These are phyloP conservation scores for Ehretia macrophylla DNA, from an alignment of 257 asterid genomes.

Conservation along the genomic window DNA sequence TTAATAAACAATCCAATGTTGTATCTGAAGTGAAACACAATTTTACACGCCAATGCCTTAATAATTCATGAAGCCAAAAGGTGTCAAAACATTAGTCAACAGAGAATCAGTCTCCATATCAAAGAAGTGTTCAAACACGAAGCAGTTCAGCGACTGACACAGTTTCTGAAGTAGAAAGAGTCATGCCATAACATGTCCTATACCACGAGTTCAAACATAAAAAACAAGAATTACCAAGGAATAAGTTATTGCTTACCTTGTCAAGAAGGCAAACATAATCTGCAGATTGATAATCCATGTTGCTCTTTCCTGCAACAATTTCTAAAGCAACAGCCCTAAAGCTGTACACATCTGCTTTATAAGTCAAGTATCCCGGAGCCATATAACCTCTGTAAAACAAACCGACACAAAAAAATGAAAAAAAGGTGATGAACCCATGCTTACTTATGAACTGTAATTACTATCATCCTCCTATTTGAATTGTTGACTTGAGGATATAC, in stretches of 20 bases:
- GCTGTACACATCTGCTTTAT: constrained; percentile 67
- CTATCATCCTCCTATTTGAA: too few relatives aligned
- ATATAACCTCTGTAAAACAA: constrained; percentile 49
- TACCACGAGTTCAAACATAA: too few relatives aligned
- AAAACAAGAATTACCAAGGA: background rate
- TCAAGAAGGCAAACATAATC: constrained; percentile 61
- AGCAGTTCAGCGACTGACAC: too few relatives aligned
- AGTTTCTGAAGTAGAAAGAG: too few relatives aligned
- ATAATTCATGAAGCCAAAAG: background rate
- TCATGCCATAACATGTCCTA: too few relatives aligned
- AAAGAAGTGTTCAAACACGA: background rate
- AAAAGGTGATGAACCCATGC: background rate
- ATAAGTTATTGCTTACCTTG: constrained; percentile 30
- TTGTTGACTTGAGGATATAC: too few relatives aligned
- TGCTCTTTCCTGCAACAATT: constrained; percentile 56
- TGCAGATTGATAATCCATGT: constrained; percentile 49
- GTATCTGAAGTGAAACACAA: too few relatives aligned
- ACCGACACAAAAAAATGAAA: background rate
- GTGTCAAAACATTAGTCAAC: too few relatives aligned
- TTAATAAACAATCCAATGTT: background rate
- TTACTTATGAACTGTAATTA: background rate
- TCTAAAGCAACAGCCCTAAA: constrained; percentile 62
- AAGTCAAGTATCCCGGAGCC: constrained; percentile 72
- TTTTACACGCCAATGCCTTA: background rate
- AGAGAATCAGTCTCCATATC: background rate